phyloP scores from a whole-genome alignment of 768 basidiomycete genomes.

The Mycena vulgaris region DNA sequence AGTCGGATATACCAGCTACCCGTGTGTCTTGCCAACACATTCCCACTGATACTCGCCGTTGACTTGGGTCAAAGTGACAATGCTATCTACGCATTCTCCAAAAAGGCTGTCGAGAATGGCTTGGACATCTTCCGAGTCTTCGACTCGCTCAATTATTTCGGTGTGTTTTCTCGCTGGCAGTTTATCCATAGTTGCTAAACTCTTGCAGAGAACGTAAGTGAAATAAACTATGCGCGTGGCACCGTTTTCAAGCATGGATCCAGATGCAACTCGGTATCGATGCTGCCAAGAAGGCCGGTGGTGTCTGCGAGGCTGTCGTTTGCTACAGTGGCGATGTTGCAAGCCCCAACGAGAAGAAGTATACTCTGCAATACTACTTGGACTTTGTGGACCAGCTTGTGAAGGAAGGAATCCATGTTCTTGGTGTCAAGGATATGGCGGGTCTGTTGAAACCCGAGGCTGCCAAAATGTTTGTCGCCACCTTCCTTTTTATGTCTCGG shows the following conservation, averaged over 20 bases:
- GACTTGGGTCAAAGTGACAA: constrained; percentile 77
- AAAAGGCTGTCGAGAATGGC: constrained; percentile 99
- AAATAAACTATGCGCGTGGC: neutral
- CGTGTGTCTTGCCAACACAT: constrained; percentile 65
- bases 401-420: constrained; percentile 94
- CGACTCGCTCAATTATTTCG: constrained; percentile 98
- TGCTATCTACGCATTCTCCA: constrained; percentile 99
- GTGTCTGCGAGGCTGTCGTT: constrained; percentile 96
- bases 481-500: constrained; percentile 7
- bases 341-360: constrained; percentile 94
- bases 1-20: constrained; percentile 98
- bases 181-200: constrained; percentile 20
- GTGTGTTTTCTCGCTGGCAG: constrained; percentile 59
- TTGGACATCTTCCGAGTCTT: constrained; percentile 99
- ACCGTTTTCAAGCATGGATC: constrained; percentile 11
- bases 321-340: constrained; percentile 99
- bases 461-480: constrained; percentile 81
- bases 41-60: constrained; percentile 8
- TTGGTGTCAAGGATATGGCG: constrained; percentile 99
- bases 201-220: constrained; percentile 77
- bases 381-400: constrained; percentile 96
- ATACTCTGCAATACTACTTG: constrained; percentile 97
- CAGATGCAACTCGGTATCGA: constrained; percentile 99
- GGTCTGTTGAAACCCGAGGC: constrained; percentile 96
- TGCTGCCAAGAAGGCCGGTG: constrained; percentile 99